Percentiles rank a stretch among this genome's conserved stretches.
These are phyloP conservation scores for Vigna hirtella DNA, from an alignment of 306 rosid species.

Conservation along the genomic window DNA sequence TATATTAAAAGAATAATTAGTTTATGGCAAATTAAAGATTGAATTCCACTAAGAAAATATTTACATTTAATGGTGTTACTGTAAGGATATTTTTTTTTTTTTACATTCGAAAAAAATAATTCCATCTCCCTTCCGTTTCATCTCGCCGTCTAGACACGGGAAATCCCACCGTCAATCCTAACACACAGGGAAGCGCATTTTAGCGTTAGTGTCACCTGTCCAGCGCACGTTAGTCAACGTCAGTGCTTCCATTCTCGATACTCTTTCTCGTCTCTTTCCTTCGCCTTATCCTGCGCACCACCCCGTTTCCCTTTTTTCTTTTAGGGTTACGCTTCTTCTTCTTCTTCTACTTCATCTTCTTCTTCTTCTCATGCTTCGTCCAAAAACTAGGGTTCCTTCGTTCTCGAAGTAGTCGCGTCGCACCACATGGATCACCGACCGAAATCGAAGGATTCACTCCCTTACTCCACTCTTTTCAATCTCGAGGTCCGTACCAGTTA, in stretches of 20 bases:
- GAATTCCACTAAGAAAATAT: no score
- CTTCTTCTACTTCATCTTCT: slow-evolving; percentile 28
- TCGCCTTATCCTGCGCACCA: slow-evolving; percentile 69
- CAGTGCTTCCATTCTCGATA: slow-evolving; percentile 40
- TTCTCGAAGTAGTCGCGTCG: slow-evolving; percentile 32
- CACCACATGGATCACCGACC: slow-evolving; percentile 72
- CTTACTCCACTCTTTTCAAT: slow-evolving; percentile 79
- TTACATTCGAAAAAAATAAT: background rate
- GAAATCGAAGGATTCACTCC: slow-evolving; percentile 64
- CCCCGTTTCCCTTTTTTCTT: slow-evolving; percentile 40
- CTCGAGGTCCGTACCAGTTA: slow-evolving; percentile 67
- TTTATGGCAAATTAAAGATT: no score
- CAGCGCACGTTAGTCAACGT: slow-evolving; percentile 49
- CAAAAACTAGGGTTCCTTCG: slow-evolving; percentile 31
- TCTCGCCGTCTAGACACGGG: slow-evolving; percentile 21
- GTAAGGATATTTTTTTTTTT: no score
- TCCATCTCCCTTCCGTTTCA: background rate
- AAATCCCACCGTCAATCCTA: slow-evolving; percentile 3
- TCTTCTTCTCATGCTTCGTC: slow-evolving; percentile 43
- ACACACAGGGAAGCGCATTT: slow-evolving; percentile 45
- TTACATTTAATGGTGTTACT: no score
- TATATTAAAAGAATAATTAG: no score
- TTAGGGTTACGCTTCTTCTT: slow-evolving; percentile 40
- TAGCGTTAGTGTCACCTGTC: slow-evolving; percentile 41
- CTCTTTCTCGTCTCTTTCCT: slow-evolving; percentile 42